Percentiles rank a stretch among this genome's conserved stretches.
These are phyloP conservation scores for Acanthochlamys bracteata DNA, from an alignment of 106 monocot species.

Conservation along the genomic window DNA sequence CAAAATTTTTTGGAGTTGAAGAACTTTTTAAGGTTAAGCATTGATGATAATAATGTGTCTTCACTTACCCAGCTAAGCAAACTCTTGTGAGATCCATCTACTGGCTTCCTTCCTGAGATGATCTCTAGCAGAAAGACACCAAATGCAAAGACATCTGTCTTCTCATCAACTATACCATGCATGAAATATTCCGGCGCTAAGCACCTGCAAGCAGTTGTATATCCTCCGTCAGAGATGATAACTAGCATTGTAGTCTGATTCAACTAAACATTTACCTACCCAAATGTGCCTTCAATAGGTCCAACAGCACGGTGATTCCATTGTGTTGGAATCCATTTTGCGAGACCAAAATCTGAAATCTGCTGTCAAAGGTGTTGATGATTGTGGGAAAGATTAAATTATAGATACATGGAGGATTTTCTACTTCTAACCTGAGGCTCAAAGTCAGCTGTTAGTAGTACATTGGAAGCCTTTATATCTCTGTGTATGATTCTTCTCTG, in stretches of 20 bases:
- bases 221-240: neutral
- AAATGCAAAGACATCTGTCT: constrained; percentile 28
- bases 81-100: constrained; percentile 15
- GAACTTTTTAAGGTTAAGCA: neutral
- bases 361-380: neutral
- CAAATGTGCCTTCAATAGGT: constrained; percentile 17
- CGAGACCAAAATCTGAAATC: constrained; percentile 20
- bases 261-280: neutral
- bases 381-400: neutral
- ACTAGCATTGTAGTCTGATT: neutral
- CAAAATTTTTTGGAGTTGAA: neutral
- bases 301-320: constrained; percentile 2
- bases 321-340: constrained; percentile 11
- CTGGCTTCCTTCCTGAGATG: constrained; percentile 13
- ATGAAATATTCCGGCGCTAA: constrained; percentile 28
- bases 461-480: constrained; percentile 17
- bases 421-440: constrained; percentile 7
- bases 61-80: constrained; percentile 30
- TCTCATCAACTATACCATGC: constrained; percentile 28
- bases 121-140: constrained; percentile 24
- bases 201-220: neutral
- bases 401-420: neutral
- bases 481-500: constrained; percentile 19
- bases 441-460: constrained; percentile 4
- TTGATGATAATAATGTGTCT: neutral